phyloP scores from a whole-genome alignment of 192 early-diverging fungal species.

The Entomortierella beljakovae region DNA sequence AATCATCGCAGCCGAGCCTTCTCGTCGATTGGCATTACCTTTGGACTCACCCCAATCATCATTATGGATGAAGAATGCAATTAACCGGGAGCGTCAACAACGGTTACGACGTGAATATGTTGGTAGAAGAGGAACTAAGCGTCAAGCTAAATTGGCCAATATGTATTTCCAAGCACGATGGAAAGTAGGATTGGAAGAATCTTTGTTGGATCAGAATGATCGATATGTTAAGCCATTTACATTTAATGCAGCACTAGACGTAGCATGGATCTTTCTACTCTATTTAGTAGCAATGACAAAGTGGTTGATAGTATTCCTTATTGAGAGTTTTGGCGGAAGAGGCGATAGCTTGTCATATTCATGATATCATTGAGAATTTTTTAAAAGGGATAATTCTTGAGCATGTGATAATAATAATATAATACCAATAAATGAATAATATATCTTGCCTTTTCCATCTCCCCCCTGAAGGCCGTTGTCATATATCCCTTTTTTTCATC shows the following conservation, averaged over 20 bases:
- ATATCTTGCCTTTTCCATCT: no score
- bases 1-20: slow-evolving; percentile 30
- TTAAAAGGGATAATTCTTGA: not conserved
- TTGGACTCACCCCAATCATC: not conserved
- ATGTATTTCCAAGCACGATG: slow-evolving; percentile 19
- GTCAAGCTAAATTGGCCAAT: not conserved
- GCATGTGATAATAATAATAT: not conserved
- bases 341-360: slow-evolving; percentile 30
- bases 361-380: not conserved
- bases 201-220: not conserved
- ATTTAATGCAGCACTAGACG: not conserved
- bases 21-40: slow-evolving; percentile 4
- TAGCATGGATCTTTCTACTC: slow-evolving; percentile 32
- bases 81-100: slow-evolving; percentile 8
- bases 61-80: slow-evolving; percentile 12
- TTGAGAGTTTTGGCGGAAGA: slow-evolving; percentile 37
- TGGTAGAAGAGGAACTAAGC: not conserved
- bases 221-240: not conserved
- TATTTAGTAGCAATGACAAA: slow-evolving; percentile 27
- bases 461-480: no score
- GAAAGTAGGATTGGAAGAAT: slow-evolving; percentile 13
- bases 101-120: slow-evolving; percentile 10
- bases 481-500: no score
- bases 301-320: slow-evolving; percentile 35
- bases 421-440: not conserved